Conservation (phyloP, 73 alveolate species). For the Paramecium pentaurelia region DNA sequence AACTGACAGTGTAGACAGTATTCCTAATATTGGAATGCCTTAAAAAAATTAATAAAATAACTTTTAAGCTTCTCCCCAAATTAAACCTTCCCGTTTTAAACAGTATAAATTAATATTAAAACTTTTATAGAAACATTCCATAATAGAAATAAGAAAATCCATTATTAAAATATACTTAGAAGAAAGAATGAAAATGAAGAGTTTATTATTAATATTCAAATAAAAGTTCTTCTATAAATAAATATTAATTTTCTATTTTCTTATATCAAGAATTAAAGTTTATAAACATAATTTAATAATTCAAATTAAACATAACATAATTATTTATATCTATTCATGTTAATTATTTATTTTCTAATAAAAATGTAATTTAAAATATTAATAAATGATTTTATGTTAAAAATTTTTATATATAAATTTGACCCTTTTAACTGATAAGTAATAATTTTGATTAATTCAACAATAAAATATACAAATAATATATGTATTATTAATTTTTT, state of each 20-base stretch:
- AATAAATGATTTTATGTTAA: too few species aligned
- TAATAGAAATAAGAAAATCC: not conserved
- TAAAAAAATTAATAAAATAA: not conserved
- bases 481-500: not conserved
- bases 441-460: too few species aligned
- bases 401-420: too few species aligned
- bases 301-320: too few species aligned
- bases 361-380: too few species aligned
- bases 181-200: not conserved
- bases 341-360: too few species aligned
- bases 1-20: not conserved
- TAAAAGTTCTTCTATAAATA: not conserved
- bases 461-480: too few species aligned
- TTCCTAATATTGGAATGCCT: not conserved
- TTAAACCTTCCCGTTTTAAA: slow-evolving; percentile 33
- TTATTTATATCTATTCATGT: too few species aligned
- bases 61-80: not conserved
- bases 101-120: not conserved
- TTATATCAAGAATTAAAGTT: too few species aligned
- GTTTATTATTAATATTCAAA: not conserved
- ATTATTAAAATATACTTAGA: not conserved
- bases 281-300: too few species aligned
- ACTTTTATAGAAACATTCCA: not conserved
- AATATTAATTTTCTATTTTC: not conserved
- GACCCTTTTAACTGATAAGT: too few species aligned